Base-by-base conservation (phyloP, 305 asterid genomes). In the Fraxinus greggii region DNA sequence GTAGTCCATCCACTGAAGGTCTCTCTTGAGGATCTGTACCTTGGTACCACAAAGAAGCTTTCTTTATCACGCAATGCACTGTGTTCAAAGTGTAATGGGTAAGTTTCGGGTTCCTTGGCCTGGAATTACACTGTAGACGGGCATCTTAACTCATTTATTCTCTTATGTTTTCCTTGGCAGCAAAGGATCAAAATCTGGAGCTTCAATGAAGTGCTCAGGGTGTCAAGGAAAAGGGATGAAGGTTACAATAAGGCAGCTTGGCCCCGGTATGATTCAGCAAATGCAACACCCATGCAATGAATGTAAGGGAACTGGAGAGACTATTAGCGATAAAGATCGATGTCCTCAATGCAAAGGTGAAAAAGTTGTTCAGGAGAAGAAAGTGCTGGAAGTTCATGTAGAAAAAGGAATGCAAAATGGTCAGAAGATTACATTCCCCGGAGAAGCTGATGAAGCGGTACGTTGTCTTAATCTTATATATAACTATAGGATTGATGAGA, bases 361-460 rank as follows among this genome's bases (percentile, higher is more conserved):
- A 17, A 91, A 91, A 76, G 94, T 91, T 17, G 86, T 86, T 4
- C 87, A 85, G 26, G 91, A 89, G 82, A 91, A 91, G 88, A 91
- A 91, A 76, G 91, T 91, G 1, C n/a, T 91, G 84, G 92, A 91
- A 79, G 92, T 89, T 19, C 81, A 77, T 31, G 92, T 91, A 21
- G 94, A 91, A 0, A 91, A 89, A 83, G 94, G 94, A 19, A 91
- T 89, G 94, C 89, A 89, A 31, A 85, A 91, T 83, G 89, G 91
- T 1, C 94, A 89, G 90, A 91, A 88, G 82, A 82, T 89, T 15
- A 87, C 89, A 6, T 89, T 89, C 85, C 91, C 88, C 0, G 94
- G 94, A 26, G 92, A 88, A 36, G 94, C 94, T 9, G 92, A 91
- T 81, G 91, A 91, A 75, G 94, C 92, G 48, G 92, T 89, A 84